Evolutionary conservation across 345 rosid genomes (phyloP).

Genomic region (Gossypium herbaceum): DNA sequence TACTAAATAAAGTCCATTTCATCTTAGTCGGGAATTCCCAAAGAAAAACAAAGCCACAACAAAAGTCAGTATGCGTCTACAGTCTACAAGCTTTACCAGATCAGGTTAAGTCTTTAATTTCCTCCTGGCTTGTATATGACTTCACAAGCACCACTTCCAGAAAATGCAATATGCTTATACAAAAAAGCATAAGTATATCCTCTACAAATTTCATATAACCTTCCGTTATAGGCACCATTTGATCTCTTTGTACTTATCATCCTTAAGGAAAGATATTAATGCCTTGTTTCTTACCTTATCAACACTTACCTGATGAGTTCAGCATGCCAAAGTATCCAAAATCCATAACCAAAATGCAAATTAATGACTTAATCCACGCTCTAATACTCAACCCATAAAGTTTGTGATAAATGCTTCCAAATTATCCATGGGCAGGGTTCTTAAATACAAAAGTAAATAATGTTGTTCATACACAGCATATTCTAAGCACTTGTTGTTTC

Average conservation of each 20-base stretch:
- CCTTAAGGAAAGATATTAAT: neutral
- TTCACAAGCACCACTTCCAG: constrained; percentile 6
- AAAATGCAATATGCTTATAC: constrained; percentile 11
- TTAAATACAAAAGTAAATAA: constrained; percentile 22
- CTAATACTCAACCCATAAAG: constrained; percentile 13
- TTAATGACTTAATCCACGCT: constrained; percentile 18
- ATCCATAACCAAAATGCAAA: constrained; percentile 11
- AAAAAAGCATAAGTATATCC: neutral
- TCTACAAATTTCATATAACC: constrained; percentile 8
- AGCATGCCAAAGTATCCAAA: constrained; percentile 21
- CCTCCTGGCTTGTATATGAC: constrained; percentile 7
- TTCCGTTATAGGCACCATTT: constrained; percentile 12
- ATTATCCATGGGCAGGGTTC: constrained; percentile 21
- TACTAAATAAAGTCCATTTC: neutral
- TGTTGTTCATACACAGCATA: constrained; percentile 33
- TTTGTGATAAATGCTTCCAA: constrained; percentile 27
- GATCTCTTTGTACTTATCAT: constrained; percentile 10
- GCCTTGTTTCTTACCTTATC: constrained; percentile 18
- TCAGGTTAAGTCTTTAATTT: constrained; percentile 10
- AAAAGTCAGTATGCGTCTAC: neutral
- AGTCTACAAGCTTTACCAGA: constrained; percentile 13
- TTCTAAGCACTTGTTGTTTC: constrained; percentile 33
- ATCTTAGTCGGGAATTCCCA: neutral
- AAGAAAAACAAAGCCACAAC: neutral
- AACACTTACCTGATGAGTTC: constrained; percentile 21